Conservation (phyloP, 352 stramenopile genomes). For the Phytophthora multivora region DNA sequence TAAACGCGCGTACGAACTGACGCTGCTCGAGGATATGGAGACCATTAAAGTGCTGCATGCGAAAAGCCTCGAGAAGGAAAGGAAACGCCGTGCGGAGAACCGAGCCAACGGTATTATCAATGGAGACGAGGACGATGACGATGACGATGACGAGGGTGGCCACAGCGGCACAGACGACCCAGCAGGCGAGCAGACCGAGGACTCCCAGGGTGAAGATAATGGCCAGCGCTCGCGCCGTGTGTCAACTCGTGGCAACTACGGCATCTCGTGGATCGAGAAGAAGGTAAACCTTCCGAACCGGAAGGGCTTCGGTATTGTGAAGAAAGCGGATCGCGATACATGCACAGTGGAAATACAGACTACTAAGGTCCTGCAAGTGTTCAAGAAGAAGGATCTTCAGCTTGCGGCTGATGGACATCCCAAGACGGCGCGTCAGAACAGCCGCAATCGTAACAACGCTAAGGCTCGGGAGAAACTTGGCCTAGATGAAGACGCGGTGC, state of each 20-base stretch:
- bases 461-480: conserved; percentile 79
- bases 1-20: conserved; percentile 88
- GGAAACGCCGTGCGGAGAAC: conserved; percentile 49
- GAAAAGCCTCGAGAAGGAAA: conserved; percentile 66
- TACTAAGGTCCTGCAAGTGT: conserved; percentile 79
- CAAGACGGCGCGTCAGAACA: conserved; percentile 60
- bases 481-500: conserved; percentile 68
- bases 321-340: conserved; percentile 83
- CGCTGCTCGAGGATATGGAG: conserved; percentile 81
- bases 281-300: conserved; percentile 83
- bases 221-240: conserved; percentile 71
- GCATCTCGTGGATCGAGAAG: conserved; percentile 87
- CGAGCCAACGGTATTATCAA: conserved; percentile 29
- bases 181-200: conserved; percentile 63
- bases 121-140: conserved; percentile 49
- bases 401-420: conserved; percentile 63
- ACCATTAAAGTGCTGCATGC: conserved; percentile 79
- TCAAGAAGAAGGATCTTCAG: conserved; percentile 89
- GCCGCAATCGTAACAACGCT: conserved; percentile 67
- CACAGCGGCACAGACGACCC: conserved; percentile 63
- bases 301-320: conserved; percentile 80
- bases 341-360: conserved; percentile 82
- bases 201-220: conserved; percentile 82
- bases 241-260: conserved; percentile 82
- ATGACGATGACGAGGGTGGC: conserved; percentile 56